phyloP scores from a whole-genome alignment of 2,329 filamentous ascomycete genomes.

The Thyridium curvatum region DNA sequence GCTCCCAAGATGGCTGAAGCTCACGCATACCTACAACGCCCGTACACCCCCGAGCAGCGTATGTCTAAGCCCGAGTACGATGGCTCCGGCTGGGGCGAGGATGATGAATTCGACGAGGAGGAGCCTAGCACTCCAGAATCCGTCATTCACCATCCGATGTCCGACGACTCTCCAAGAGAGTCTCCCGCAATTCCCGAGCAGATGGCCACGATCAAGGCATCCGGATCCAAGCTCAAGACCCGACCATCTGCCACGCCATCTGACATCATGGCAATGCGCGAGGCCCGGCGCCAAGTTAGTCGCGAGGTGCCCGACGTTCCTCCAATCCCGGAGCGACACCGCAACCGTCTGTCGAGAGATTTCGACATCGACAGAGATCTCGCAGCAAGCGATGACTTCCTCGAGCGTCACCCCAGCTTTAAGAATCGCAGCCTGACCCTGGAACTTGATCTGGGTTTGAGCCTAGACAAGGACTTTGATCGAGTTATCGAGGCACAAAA shows the following conservation, averaged over 20 bases:
- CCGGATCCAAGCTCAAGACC: slow-evolving; percentile 81
- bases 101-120: slow-evolving; percentile 45
- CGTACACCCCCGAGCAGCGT: slow-evolving; percentile 42
- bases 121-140: slow-evolving; percentile 78
- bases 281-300: slow-evolving; percentile 79
- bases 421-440: slow-evolving; percentile 79
- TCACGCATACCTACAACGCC: slow-evolving; percentile 30
- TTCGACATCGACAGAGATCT: slow-evolving; percentile 28
- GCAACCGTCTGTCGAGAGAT: slow-evolving; percentile 46
- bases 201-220: slow-evolving; percentile 82
- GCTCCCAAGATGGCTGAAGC: slow-evolving; percentile 27
- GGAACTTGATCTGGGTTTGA: slow-evolving; percentile 76
- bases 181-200: slow-evolving; percentile 70
- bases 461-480: slow-evolving; percentile 88
- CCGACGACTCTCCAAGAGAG: slow-evolving; percentile 30
- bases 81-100: slow-evolving; percentile 54
- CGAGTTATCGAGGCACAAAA: slow-evolving; percentile 95
- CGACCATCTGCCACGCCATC: slow-evolving; percentile 81
- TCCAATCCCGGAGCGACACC: slow-evolving; percentile 55
- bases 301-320: slow-evolving; percentile 58
- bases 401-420: slow-evolving; percentile 64
- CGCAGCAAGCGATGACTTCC: slow-evolving; percentile 31
- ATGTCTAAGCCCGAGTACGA: slow-evolving; percentile 58
- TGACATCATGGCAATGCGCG: slow-evolving; percentile 78
- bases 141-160: slow-evolving; percentile 73